Percentiles rank a stretch among this genome's conserved stretches.
phyloP scores from a whole-genome alignment of 768 basidiomycete species.

The Lentinus brumalis region DNA sequence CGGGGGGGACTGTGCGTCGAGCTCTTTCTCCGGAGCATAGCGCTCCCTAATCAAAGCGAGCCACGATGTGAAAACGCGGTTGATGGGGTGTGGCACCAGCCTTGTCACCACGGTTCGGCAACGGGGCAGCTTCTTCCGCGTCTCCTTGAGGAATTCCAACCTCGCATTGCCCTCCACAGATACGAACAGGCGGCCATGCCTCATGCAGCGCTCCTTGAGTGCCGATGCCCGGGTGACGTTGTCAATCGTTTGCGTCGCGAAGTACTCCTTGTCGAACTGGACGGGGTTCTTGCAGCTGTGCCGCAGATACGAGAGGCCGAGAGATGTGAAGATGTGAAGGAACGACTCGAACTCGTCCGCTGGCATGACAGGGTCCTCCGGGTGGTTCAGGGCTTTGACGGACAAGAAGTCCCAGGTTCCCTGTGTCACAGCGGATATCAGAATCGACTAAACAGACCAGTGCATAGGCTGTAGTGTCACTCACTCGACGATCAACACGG shows the following conservation, averaged over 20 bases:
- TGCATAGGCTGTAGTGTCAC: background rate
- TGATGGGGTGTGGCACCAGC: too few relatives aligned
- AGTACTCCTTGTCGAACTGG: slow-evolving; percentile 1
- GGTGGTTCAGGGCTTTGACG: slow-evolving; percentile 9
- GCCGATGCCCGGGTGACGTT: background rate
- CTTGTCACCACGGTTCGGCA: too few relatives aligned
- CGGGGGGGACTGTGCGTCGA: too few relatives aligned
- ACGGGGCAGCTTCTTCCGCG: too few relatives aligned
- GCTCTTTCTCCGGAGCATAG: too few relatives aligned
- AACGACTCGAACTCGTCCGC: slow-evolving; percentile 25
- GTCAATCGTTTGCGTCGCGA: background rate
- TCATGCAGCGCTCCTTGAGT: background rate
- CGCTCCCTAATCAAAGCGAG: too few relatives aligned
- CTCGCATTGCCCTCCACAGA: background rate
- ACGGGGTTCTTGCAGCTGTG: background rate
- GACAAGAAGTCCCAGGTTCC: slow-evolving; percentile 27
- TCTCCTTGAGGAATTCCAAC: background rate
- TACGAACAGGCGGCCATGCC: background rate
- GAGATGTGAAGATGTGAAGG: slow-evolving; percentile 13
- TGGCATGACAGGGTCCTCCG: slow-evolving; percentile 1
- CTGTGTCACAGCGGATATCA: background rate
- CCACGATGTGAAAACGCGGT: too few relatives aligned
- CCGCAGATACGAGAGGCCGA: slow-evolving; percentile 1
- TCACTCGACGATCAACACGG: background rate
- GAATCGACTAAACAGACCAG: too few relatives aligned